Evolutionary conservation across 176 grass and related monocot genomes (phyloP).

Genomic region (Triticum timopheevii): DNA sequence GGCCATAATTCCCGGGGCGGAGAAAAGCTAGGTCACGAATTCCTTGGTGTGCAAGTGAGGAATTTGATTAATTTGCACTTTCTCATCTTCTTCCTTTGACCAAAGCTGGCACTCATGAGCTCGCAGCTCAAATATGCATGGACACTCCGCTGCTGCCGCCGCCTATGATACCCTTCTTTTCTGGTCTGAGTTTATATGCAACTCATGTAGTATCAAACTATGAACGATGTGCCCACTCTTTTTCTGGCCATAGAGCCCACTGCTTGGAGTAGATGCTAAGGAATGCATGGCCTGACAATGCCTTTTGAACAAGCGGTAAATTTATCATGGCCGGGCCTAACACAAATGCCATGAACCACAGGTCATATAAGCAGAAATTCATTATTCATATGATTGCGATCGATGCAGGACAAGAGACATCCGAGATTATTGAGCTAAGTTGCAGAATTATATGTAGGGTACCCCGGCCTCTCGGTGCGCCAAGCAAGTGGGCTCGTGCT

Average conservation of each 20-base stretch:
- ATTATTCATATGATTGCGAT: neutral
- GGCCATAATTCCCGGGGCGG: neutral
- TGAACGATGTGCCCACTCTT: too few relatives aligned
- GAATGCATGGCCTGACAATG: slow-evolving; percentile 1
- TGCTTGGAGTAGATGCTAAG: slow-evolving; percentile 35
- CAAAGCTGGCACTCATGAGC: slow-evolving; percentile 47
- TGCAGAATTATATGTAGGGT: neutral
- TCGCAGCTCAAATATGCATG: slow-evolving; percentile 50
- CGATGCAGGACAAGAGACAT: neutral
- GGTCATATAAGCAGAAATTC: too few relatives aligned
- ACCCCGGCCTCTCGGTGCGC: slow-evolving; percentile 7
- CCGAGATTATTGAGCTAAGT: neutral
- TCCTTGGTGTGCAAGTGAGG: slow-evolving; percentile 45
- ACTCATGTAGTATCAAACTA: neutral
- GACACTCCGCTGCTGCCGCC: neutral
- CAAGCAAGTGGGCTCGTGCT: slow-evolving; percentile 50
- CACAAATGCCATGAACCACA: too few relatives aligned
- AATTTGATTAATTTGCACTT: neutral
- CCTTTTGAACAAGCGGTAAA: neutral
- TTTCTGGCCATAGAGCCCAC: slow-evolving; percentile 4
- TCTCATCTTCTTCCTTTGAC: slow-evolving; percentile 18
- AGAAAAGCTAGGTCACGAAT: slow-evolving; percentile 1
- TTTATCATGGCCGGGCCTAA: neutral
- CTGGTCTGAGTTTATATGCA: neutral
- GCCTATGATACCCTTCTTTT: too few relatives aligned